Base-by-base conservation (phyloP, 164 flowering plant species). In the Chimonanthus praecox region DNA sequence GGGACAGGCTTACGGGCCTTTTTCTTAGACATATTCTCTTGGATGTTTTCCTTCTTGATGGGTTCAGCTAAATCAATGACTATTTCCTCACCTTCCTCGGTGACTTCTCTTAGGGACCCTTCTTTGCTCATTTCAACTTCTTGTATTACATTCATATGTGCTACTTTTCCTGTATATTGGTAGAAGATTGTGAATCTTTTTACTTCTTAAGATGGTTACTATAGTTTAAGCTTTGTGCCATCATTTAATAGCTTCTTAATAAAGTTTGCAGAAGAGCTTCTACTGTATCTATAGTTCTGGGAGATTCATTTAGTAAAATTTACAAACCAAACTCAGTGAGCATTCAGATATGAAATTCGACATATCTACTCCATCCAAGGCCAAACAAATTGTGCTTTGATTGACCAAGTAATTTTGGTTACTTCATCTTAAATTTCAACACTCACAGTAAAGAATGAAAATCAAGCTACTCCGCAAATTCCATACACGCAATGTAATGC, bases 51-150 rank as follows among this genome's bases (percentile, higher is more conserved):
- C 9, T 66, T 44, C 18, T 45, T 66, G 5, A 16, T 44, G 48
- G 20, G 16, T 66, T 44, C 46, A 45, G 46, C 48, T 16, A 15
- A 16, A 15, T 45, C 16, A 15, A 44, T 66, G 46, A 44, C 48
- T 62, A n/a, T 62, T 16, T 16, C 65, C 61, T 44, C 62, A 7
- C 33, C 33, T 6, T 47, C 75, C 10, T 73, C 44, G 1, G 50
- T 43, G 7, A 45, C 80, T 49, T 73, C 81, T 7, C 49, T 18
- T 3, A 7, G 16, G 33, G 50, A 54, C 60, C 60, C 79, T 50
- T 83, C 84, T 54, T 66, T 69, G 64, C 73, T 81, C 88, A 85
- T 81, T 77, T 88, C 90, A 43, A 80, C 81, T 81, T 90, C 92
- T 58, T 84, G 80, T 75, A 90, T 90, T 9, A 44, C 80, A 60